Evolutionary conservation across 208 protist genomes (phyloP).

Genomic region (Acanthamoeba royreba): DNA sequence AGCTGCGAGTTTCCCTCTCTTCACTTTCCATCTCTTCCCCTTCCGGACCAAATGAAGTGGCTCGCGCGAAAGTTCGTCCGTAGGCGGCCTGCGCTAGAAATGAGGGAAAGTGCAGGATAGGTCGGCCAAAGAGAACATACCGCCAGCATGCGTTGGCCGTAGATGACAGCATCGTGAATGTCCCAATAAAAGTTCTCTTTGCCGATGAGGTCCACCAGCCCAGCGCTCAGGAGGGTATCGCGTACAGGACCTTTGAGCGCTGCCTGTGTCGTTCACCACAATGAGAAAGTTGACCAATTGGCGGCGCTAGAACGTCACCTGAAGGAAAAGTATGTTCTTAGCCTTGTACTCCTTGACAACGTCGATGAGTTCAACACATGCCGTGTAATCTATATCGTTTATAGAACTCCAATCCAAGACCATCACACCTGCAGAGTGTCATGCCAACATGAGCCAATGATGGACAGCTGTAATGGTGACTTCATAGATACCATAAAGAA

Average conservation of each 20-base stretch:
- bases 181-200: slow-evolving; percentile 34
- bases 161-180: background rate
- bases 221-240: background rate
- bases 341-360: slow-evolving; percentile 19
- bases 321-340: slow-evolving; percentile 22
- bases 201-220: background rate
- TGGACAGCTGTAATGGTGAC: background rate
- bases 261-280: background rate
- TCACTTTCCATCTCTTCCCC: too few species aligned
- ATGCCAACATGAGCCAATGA: background rate
- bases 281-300: background rate
- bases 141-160: background rate
- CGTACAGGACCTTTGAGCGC: background rate
- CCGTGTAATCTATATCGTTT: slow-evolving; percentile 18
- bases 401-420: slow-evolving; percentile 20
- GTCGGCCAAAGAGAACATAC: background rate
- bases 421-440: background rate
- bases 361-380: background rate
- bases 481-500: background rate
- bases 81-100: background rate
- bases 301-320: background rate
- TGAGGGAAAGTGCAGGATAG: background rate
- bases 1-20: too few species aligned
- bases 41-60: background rate
- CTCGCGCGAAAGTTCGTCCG: background rate